Conservation (phyloP, 2,329 filamentous ascomycete species). For the Beauveria rudraprayagi region DNA sequence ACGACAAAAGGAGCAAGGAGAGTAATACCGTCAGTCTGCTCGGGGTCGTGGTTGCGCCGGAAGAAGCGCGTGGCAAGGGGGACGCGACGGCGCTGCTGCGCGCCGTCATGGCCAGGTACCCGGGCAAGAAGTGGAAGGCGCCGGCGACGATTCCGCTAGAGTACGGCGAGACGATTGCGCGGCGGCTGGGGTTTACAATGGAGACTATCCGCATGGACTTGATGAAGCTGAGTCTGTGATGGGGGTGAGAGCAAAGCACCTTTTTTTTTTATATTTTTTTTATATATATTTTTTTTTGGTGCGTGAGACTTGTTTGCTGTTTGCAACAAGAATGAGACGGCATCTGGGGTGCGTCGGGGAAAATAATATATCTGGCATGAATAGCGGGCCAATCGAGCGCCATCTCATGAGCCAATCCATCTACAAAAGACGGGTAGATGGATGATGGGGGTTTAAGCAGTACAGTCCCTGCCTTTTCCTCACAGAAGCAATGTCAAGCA, state of each 20-base stretch:
- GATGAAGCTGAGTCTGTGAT: conserved; percentile 9
- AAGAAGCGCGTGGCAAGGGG: conserved; percentile 14
- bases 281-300: not conserved
- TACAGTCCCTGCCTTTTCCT: too few relatives aligned
- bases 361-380: too few relatives aligned
- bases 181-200: conserved; percentile 8
- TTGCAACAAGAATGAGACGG: not conserved
- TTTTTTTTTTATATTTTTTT: too few relatives aligned
- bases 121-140: conserved; percentile 13
- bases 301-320: not conserved
- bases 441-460: too few relatives aligned
- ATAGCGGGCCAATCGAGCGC: not conserved
- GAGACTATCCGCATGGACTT: conserved; percentile 4
- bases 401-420: not conserved
- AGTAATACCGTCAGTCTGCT: conserved; percentile 7
- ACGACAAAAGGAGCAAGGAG: conserved; percentile 10
- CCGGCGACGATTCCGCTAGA: conserved; percentile 11
- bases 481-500: too few relatives aligned
- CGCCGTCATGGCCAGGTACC: conserved; percentile 15
- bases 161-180: conserved; percentile 12
- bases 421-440: too few relatives aligned
- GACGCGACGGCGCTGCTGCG: conserved; percentile 14
- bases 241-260: too few relatives aligned
- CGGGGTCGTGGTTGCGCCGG: conserved; percentile 15
- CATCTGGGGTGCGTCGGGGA: too few relatives aligned